Evolutionary conservation across 2,329 filamentous ascomycete species (phyloP), one percentile per base, ranked within the genome.

Genomic region (Hirsutella thompsonii): DNA sequence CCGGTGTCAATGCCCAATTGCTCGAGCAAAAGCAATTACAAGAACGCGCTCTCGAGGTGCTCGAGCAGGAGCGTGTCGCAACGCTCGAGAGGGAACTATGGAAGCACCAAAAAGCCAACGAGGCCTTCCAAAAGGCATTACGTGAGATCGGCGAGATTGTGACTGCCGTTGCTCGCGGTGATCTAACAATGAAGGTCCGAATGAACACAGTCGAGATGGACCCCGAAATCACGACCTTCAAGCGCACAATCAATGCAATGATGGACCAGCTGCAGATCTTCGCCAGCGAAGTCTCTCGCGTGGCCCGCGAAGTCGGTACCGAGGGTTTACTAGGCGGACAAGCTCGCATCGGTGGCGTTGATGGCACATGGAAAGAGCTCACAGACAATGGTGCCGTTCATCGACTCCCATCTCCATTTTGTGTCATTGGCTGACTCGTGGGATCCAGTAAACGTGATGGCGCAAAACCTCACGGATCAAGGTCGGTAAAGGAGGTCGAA

Each of bases 211-310:
- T 93, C 50, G 90, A 96, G 67, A 92, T 95, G 82, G 90, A 96
- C 70, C 88, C 89, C 21, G 90, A 96, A 70, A 96, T 96, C 55
- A 92, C 88, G 21, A 89, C 87, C 9, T 96, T 96, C 70, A 96
- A 96, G 67, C 81, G 87, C 54, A 95, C 90, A 46, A 96, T 96
- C 67, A 96, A 96, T 61, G 93, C 85, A 50, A 96, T 96, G 90
- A 94, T 96, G 78, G 90, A 96, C 58, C 90, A 95, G 62, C 73
- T 96, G 44, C 89, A 95, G 59, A 85, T 93, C 45, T 96, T 96
- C 62, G 90, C 90, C 49, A 93, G 86, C 61, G 89, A 96, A 66
- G 90, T 96, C 55, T 95, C 90, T 28, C 83, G 87, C 50, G 81
- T 96, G 51, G 90, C 90, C 40, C 84, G 87, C 60, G 90, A 96